phyloP scores from a whole-genome alignment of 768 basidiomycete species.

The Ramaria rubella region DNA sequence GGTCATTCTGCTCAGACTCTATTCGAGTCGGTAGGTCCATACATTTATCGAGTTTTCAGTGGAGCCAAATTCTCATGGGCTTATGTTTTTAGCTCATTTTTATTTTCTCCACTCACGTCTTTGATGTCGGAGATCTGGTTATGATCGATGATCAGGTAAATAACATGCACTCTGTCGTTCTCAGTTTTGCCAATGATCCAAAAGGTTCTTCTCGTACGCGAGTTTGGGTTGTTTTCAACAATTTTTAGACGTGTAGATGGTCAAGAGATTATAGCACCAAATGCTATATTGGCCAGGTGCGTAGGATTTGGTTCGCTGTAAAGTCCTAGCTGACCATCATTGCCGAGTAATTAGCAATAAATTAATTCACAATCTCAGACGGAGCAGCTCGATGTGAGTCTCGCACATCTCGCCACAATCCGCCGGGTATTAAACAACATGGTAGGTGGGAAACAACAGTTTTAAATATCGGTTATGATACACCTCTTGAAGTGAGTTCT shows the following conservation, averaged over 20 bases:
- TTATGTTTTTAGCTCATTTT: slow-evolving; percentile 58
- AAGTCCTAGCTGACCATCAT: not conserved
- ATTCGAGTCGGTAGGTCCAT: slow-evolving; percentile 59
- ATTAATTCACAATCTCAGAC: slow-evolving; percentile 70
- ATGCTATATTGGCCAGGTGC: slow-evolving; percentile 50
- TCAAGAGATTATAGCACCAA: slow-evolving; percentile 73
- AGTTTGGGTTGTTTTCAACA: slow-evolving; percentile 77
- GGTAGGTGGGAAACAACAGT: slow-evolving; percentile 62
- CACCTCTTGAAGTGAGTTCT: slow-evolving; percentile 48
- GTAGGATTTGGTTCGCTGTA: not conserved
- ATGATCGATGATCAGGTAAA: slow-evolving; percentile 68
- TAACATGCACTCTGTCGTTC: slow-evolving; percentile 5
- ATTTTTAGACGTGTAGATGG: slow-evolving; percentile 76
- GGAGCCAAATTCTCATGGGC: not conserved
- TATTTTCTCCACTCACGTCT: slow-evolving; percentile 82
- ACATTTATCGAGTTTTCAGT: slow-evolving; percentile 4
- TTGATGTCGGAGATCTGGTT: slow-evolving; percentile 75
- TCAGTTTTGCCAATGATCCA: not conserved
- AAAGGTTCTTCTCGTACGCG: slow-evolving; percentile 50
- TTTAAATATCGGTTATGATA: slow-evolving; percentile 59
- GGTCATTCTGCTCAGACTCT: slow-evolving; percentile 74
- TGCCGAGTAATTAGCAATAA: slow-evolving; percentile 38
- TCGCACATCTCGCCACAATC: not conserved
- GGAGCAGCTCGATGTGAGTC: slow-evolving; percentile 65
- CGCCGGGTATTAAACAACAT: slow-evolving; percentile 1